These are phyloP conservation scores for Amphicarpaea edgeworthii DNA, from an alignment of 306 rosid species.

Conservation along the genomic window DNA sequence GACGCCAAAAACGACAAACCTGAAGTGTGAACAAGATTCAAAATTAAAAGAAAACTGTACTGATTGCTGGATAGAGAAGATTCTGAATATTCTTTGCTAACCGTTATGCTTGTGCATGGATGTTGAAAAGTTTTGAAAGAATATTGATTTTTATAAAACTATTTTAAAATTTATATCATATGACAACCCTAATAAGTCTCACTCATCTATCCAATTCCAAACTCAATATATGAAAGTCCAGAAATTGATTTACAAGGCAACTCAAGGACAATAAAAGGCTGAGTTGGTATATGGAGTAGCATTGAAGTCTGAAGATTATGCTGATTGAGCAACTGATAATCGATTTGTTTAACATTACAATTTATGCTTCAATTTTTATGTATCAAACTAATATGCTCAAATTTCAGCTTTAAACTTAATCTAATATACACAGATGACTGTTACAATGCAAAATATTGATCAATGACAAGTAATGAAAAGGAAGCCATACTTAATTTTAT, in stretches of 20 bases:
- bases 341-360: neutral
- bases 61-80: too few species aligned
- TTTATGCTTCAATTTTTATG: neutral
- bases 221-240: too few species aligned
- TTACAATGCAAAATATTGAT: too few species aligned
- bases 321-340: neutral
- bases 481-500: neutral
- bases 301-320: neutral
- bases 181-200: neutral
- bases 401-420: neutral
- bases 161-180: too few species aligned
- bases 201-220: neutral
- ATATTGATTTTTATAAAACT: too few species aligned
- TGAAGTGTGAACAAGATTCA: neutral
- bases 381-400: neutral
- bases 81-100: too few species aligned
- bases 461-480: neutral
- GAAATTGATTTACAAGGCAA: too few species aligned
- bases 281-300: neutral
- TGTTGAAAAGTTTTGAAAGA: too few species aligned
- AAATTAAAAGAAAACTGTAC: neutral
- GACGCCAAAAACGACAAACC: neutral
- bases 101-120: too few species aligned
- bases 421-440: neutral
- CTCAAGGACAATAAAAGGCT: neutral